Evolutionary conservation across 495 filamentous ascomycete genomes (phyloP), one percentile per base, ranked within the genome.

Genomic region (Stereocaulon alpinum): DNA sequence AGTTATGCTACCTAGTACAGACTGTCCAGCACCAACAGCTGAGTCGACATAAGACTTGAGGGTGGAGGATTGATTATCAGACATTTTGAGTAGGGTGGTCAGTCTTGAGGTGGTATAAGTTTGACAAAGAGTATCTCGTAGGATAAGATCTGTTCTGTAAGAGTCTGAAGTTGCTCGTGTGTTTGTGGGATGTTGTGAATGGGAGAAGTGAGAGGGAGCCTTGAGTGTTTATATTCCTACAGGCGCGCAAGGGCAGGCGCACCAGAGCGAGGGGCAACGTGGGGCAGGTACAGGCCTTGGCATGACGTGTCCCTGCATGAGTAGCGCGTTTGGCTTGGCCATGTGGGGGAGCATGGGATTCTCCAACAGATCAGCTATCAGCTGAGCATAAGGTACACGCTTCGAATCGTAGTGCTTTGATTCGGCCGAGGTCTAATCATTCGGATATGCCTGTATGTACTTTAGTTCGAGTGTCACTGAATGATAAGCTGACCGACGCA

Each of bases 1-100:
- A n/a, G 88, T 89, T 44, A 94, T 53, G 60, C 76, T 76, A 55
- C 89, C 87, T 44, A 94, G 62, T 45, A 76, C 80, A 56, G 78
- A 85, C 72, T 95, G 89, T 55, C 82, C 83, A 43, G 82, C 70
- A 58, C 87, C 89, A 47, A 80, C 78, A 66, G 86, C 87, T n/a
- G 77, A 79, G 79, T 95, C 89, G 60, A 91, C 70, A 77, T 86
- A 86, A 54, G 88, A 87, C 78, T 91, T 80, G 68, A 88, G 75
- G 62, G 88, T 92, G 56, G 89, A 94, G 49, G 86, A 80, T 70
- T 75, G 64, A 42, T 80, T 77, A 74, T 80, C 76, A 70, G 86
- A 82, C 86, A 88, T 88, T 49, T 59, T 47, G 58, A 29, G 41
- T 40, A 49, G 51, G 42, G 5, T 12, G 27, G 20, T 6, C 4